Conservation (phyloP, 345 rosid genomes). For the Excoecaria agallocha region DNA sequence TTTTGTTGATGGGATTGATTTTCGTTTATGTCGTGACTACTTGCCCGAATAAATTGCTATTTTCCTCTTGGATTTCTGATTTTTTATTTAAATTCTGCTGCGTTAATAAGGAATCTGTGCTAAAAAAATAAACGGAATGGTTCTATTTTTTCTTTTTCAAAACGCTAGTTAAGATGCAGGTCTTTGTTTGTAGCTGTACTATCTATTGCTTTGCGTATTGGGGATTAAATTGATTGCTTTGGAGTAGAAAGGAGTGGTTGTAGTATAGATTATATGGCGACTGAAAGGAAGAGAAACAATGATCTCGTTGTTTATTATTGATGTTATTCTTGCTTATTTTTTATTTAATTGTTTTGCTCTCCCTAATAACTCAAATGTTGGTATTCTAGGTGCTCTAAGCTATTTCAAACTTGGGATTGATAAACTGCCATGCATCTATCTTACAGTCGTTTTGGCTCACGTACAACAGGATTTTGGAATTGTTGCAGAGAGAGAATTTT, state of each 20-base stretch:
- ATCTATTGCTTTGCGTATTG: not conserved
- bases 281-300: not conserved
- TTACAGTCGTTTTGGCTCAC: conserved; percentile 16
- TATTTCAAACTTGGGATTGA: conserved; percentile 11
- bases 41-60: not conserved
- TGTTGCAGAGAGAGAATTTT: conserved; percentile 25
- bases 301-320: not conserved
- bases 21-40: not conserved
- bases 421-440: conserved; percentile 14
- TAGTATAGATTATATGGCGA: not conserved
- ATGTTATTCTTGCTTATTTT: not conserved
- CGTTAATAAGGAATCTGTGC: not conserved
- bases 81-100: not conserved
- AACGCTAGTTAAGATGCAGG: too few relatives aligned
- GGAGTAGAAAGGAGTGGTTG: not conserved
- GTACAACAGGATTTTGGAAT: conserved; percentile 21
- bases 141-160: not conserved
- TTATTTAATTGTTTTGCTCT: not conserved
- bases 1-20: not conserved
- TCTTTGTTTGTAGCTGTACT: not conserved
- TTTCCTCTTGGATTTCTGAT: not conserved
- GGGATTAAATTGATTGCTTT: not conserved
- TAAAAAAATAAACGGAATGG: not conserved
- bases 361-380: conserved; percentile 7
- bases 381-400: conserved; percentile 14